Evolutionary conservation across 139 green algal genomes (phyloP), one percentile per base, ranked within the genome.

Genomic region (Diplosphaera chodatii): DNA sequence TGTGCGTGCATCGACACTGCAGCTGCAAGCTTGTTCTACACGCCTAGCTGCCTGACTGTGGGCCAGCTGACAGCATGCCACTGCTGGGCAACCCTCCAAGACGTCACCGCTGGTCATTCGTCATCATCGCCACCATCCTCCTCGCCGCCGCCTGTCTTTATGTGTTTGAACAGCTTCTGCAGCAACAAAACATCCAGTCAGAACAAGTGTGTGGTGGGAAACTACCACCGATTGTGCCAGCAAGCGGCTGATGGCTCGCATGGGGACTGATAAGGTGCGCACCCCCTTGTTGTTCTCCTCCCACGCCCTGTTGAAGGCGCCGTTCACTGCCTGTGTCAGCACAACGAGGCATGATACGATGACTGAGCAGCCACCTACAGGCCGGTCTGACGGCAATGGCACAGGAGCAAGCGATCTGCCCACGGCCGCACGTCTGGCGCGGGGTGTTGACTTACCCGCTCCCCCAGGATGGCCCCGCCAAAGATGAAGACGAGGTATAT

Each of bases 101-200:
- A 48, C 10, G 37, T 48, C 37, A 48, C 37, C n/a, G n/a, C n/a
- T n/a, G n/a, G n/a, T 48, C 37, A 48, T 48, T 48, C 37, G 37
- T 48, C 37, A 48, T 63, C 66, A 65, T 65, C 73, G 15, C 67
- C 73, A 22, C 59, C 67, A 31, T 37, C 73, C 18, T 37, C 25
- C 5, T 6, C 66, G 27, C 64, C 6, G 27, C 37, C 37, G 37
- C 64, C 69, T 55, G 33, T 68, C 31, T 73, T 68, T 25, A 78
- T 32, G 34, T 78, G 32, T 37, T 78, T 78, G 67, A 70, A 78
- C 5, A 78, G 67, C 40, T 78, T 78, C 73, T 78, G 73, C 67
- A 73, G 41, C 63, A 74, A 2, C 2, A 21, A 27, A 25, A 23
- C 16, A 25, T 48, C 37, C 37, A 48, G 37, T 48, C 37, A n/a